Conservation (phyloP, 176 grass and related monocot genomes). For the Bolboschoenus planiculmis region DNA sequence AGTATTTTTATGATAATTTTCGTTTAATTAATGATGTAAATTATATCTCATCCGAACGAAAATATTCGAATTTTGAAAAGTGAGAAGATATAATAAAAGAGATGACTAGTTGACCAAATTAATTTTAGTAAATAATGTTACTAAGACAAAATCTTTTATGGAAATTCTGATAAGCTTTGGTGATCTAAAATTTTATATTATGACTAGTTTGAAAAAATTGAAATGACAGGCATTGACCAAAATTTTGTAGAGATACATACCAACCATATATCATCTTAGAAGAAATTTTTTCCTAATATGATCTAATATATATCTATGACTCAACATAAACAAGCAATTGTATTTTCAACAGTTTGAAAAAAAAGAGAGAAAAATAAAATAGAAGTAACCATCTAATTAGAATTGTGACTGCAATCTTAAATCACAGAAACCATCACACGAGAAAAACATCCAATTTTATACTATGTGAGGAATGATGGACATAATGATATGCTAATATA, state of each 20-base stretch:
- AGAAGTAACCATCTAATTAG: not conserved
- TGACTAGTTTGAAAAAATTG: not conserved
- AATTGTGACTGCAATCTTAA: not conserved
- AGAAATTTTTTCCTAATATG: not conserved
- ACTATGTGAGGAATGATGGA: too few species aligned
- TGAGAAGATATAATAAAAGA: not conserved
- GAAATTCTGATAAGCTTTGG: not conserved
- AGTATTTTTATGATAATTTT: not conserved
- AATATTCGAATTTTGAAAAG: too few species aligned
- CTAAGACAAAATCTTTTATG: not conserved
- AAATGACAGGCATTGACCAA: not conserved
- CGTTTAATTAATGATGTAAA: not conserved
- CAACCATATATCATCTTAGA: not conserved
- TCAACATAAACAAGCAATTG: not conserved
- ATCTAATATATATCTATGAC: not conserved
- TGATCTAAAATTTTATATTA: not conserved
- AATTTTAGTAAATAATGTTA: not conserved
- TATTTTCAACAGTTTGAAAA: not conserved
- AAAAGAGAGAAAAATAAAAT: not conserved
- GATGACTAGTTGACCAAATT: not conserved
- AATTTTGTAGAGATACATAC: not conserved
- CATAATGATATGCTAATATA: too few species aligned
- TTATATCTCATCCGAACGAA: not conserved
- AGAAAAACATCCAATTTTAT: too few species aligned
- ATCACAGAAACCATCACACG: not conserved